Base-by-base conservation (phyloP, 495 filamentous ascomycete genomes). In the Penicillium lividum region DNA sequence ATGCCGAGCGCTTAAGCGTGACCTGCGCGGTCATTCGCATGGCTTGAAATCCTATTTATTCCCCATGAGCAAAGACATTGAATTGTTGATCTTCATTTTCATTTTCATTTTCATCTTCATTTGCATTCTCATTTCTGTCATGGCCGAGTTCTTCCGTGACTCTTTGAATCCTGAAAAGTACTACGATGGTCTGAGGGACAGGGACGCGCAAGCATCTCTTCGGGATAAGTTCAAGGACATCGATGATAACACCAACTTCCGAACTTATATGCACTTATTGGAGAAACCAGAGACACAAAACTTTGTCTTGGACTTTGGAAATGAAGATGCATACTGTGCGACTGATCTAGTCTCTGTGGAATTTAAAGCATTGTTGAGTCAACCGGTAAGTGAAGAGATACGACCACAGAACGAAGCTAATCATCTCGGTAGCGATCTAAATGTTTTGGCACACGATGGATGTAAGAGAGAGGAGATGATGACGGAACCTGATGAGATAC, bases 241-340 rank as follows among this genome's bases (percentile, higher is more conserved):
- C 40, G 86, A 89, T 61, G 68, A 81, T 38, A 53, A 64, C 5
- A 58, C 58, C 0, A 69, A 82, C 54, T 86, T 86, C 62, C 33
- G 64, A 16, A 31, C 66, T 7, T 75, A 75, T 44, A 64, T 79
- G 53, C 43, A 58, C 5, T 65, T 68, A 16, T 67, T 82, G 1
- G 51, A 68, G 34, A 61, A 75, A n/a, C 58, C 69, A 18, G 56
- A 67, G 4, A 84, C 83, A 5, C 67, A 57, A 11, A 91, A 87
- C 61, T 91, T 93, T 63, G 82, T 88, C 18, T 75, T 93, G 13
- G 86, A 91, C 53, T 92, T 91, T 69, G 85, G 87, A 31, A 79
- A 80, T 25, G 76, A 86, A 10, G 75, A 80, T 60, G 86, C 87
- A 15, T 83, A 73, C 62, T 84, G 84, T 61, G 85, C 83, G 5